A percentile compares a stretch with the other conserved stretches of the same genome.
Evolutionary conservation across 129 eudicot species (phyloP).

Genomic region (Flaveria sonorensis): DNA sequence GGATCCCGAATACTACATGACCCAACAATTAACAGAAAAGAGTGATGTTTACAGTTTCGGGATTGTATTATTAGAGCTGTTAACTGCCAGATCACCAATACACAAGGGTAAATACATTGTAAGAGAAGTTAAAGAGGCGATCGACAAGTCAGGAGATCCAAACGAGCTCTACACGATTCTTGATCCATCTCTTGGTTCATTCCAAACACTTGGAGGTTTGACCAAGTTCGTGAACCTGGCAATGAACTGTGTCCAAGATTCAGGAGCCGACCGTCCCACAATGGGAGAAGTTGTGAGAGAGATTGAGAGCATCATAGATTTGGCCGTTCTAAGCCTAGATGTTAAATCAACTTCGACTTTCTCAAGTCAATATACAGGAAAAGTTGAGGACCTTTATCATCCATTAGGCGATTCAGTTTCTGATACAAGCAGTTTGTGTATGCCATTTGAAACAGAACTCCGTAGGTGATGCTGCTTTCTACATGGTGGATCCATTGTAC

Average conservation of each 20-base stretch:
- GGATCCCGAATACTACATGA: constrained; percentile 97
- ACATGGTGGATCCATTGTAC: not conserved
- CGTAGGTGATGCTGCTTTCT: constrained; percentile 21
- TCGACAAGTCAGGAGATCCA: constrained; percentile 31
- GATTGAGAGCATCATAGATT: constrained; percentile 57
- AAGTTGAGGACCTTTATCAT: constrained; percentile 44
- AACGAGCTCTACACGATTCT: constrained; percentile 39
- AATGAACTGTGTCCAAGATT: constrained; percentile 67
- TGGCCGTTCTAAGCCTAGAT: constrained; percentile 34
- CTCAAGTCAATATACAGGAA: constrained; percentile 36
- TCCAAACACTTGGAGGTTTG: constrained; percentile 50
- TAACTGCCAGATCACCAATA: constrained; percentile 73
- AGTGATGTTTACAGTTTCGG: constrained; percentile 95
- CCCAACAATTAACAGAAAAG: constrained; percentile 78
- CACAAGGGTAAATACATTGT: constrained; percentile 68
- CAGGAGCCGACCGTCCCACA: constrained; percentile 58
- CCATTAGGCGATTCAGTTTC: constrained; percentile 44
- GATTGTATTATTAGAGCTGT: constrained; percentile 70
- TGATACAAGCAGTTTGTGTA: constrained; percentile 32
- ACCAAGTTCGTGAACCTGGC: constrained; percentile 59
- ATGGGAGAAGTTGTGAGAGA: constrained; percentile 92
- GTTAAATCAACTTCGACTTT: constrained; percentile 38
- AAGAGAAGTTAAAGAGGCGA: constrained; percentile 48
- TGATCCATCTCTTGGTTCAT: constrained; percentile 58
- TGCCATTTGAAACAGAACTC: constrained; percentile 47